Percentiles rank a stretch among this genome's conserved stretches.
Evolutionary conservation across 129 eudicot genomes (phyloP).

Genomic region (Erigeron canadensis): DNA sequence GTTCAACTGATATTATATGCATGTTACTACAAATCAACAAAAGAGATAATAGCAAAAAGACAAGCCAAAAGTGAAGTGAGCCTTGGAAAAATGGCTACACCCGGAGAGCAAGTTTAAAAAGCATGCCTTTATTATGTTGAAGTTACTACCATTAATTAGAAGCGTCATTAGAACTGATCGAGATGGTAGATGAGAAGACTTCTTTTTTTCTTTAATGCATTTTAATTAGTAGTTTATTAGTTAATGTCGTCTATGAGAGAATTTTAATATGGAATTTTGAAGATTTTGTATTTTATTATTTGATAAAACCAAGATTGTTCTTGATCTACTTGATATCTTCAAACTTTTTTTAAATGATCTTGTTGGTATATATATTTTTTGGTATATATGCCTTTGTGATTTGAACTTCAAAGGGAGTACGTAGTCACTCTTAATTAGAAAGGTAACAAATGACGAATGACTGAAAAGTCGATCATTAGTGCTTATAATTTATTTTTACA

Average conservation of each 20-base stretch:
- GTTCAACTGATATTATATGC: conserved; percentile 70
- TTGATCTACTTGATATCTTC: too few species aligned
- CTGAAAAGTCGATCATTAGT: too few species aligned
- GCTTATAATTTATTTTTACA: too few species aligned
- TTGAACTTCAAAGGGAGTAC: too few species aligned
- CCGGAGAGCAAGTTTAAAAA: conserved; percentile 1
- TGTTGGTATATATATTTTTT: too few species aligned
- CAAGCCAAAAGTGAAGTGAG: conserved; percentile 41
- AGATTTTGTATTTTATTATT: background rate
- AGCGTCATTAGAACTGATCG: background rate
- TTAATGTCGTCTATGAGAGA: background rate
- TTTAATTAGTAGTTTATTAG: background rate
- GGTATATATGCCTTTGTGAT: too few species aligned
- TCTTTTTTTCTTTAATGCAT: background rate
- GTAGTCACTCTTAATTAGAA: too few species aligned
- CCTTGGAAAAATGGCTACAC: conserved; percentile 18
- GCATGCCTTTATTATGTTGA: background rate
- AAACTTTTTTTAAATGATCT: too few species aligned
- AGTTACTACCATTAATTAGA: background rate
- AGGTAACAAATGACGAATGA: too few species aligned
- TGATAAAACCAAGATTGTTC: background rate
- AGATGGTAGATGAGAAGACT: background rate
- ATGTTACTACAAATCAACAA: conserved; percentile 58
- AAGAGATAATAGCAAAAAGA: conserved; percentile 45
- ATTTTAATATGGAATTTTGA: background rate